These are phyloP conservation scores for Yarrowia yakushimensis DNA, from an alignment of 805 yeast genomes.

Conservation along the genomic window DNA sequence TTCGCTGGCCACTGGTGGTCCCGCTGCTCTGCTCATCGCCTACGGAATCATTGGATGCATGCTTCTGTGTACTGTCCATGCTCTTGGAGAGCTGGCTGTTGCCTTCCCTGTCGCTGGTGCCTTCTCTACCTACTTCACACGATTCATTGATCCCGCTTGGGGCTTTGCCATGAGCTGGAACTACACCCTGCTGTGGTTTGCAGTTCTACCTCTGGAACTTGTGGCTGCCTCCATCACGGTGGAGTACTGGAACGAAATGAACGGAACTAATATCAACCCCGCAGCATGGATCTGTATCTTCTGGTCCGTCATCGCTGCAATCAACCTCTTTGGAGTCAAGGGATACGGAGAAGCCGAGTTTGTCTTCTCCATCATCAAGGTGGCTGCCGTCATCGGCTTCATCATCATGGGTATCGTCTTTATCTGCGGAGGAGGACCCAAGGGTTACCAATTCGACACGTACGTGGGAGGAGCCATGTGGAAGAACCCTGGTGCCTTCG, in stretches of 20 bases:
- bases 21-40: conserved; percentile 58
- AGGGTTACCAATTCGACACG: conserved; percentile 36
- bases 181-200: conserved; percentile 58
- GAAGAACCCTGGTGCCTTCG: conserved; percentile 66
- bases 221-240: conserved; percentile 56
- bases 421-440: conserved; percentile 56
- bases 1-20: conserved; percentile 47
- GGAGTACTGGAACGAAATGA: conserved; percentile 50
- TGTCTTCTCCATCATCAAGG: conserved; percentile 51
- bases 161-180: conserved; percentile 71
- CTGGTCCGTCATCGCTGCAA: conserved; percentile 45
- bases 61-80: conserved; percentile 59
- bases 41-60: conserved; percentile 59
- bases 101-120: conserved; percentile 59
- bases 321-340: conserved; percentile 50
- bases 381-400: conserved; percentile 54
- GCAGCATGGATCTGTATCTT: conserved; percentile 55
- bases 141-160: conserved; percentile 58
- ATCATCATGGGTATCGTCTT: conserved; percentile 54
- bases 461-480: conserved; percentile 54
- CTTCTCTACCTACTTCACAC: conserved; percentile 52
- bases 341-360: conserved; percentile 64
- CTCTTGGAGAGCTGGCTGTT: conserved; percentile 68
- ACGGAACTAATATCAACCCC: conserved; percentile 52
- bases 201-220: conserved; percentile 60